Conservation (phyloP, 345 rosid genomes). For the Ailanthus altissimus region DNA sequence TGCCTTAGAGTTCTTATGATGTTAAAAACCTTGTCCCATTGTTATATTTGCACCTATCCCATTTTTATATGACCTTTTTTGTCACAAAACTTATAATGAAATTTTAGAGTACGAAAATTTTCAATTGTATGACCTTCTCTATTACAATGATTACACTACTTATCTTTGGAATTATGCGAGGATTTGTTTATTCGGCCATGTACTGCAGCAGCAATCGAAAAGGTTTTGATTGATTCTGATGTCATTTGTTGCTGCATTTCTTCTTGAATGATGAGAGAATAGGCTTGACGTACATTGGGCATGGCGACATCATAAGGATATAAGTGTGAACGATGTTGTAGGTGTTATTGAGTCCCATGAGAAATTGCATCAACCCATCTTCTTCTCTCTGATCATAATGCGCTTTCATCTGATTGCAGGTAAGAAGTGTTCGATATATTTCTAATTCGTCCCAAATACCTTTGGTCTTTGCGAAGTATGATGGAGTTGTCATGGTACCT, state of each 20-base stretch:
- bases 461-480: not conserved
- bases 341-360: not conserved
- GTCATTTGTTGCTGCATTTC: not conserved
- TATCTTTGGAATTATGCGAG: not conserved
- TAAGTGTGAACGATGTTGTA: not conserved
- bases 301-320: conserved; percentile 12
- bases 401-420: not conserved
- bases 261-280: conserved; percentile 5
- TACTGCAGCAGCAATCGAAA: not conserved
- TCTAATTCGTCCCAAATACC: not conserved
- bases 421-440: not conserved
- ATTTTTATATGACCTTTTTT: conserved; percentile 7
- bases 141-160: not conserved
- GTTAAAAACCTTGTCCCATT: not conserved
- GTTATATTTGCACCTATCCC: conserved; percentile 1
- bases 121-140: conserved; percentile 9
- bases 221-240: not conserved
- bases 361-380: not conserved
- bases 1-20: not conserved
- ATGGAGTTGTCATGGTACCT: conserved; percentile 16
- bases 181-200: not conserved
- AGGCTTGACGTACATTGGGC: conserved; percentile 4
- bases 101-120: conserved; percentile 9
- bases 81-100: conserved; percentile 7
- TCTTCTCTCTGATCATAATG: conserved; percentile 1